A percentile compares a stretch with the other conserved stretches of the same genome.
Conservation (phyloP, 1,139 yeast genomes). For the Torulaspora globosa region DNA sequence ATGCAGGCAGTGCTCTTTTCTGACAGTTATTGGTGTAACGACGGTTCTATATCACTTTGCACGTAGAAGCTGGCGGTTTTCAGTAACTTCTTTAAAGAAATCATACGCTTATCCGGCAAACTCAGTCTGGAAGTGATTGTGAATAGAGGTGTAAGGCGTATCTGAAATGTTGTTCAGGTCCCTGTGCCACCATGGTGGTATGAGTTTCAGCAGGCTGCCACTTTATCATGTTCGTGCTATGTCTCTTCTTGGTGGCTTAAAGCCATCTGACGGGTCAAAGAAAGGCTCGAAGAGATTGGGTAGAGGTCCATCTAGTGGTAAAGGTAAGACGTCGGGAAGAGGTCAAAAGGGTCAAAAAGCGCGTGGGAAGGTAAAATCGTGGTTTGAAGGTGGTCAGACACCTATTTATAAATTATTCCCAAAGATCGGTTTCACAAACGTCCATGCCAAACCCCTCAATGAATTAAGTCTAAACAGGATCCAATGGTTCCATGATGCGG, state of each 20-base stretch:
- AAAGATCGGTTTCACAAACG: constrained; percentile 77
- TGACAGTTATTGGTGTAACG: no score
- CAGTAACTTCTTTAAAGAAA: not conserved
- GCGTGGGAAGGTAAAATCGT: constrained; percentile 79
- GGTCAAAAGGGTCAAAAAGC: constrained; percentile 99
- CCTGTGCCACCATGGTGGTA: not conserved
- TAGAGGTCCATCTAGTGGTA: constrained; percentile 93
- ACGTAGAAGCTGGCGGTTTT: not conserved
- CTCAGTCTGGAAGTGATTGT: not conserved
- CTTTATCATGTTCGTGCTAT: constrained; percentile 26
- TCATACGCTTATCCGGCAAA: not conserved
- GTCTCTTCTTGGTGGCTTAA: constrained; percentile 36
- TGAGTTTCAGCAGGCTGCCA: not conserved
- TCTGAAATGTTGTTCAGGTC: constrained; percentile 3
- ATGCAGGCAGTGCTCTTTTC: no score
- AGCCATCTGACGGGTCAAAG: constrained; percentile 40
- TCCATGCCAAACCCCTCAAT: constrained; percentile 47
- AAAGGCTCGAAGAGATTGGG: constrained; percentile 69
- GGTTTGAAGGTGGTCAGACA: constrained; percentile 99
- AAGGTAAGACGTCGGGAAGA: constrained; percentile 92
- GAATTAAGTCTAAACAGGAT: constrained; percentile 57
- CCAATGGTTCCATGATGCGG: constrained; percentile 59
- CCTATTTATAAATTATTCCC: constrained; percentile 88
- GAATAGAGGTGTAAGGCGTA: not conserved
- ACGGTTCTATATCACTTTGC: not conserved